Evolutionary conservation across 192 early-diverging fungal genomes (phyloP), one percentile per base, ranked within the genome.

Genomic region (Gryganskiella cystojenkinii): DNA sequence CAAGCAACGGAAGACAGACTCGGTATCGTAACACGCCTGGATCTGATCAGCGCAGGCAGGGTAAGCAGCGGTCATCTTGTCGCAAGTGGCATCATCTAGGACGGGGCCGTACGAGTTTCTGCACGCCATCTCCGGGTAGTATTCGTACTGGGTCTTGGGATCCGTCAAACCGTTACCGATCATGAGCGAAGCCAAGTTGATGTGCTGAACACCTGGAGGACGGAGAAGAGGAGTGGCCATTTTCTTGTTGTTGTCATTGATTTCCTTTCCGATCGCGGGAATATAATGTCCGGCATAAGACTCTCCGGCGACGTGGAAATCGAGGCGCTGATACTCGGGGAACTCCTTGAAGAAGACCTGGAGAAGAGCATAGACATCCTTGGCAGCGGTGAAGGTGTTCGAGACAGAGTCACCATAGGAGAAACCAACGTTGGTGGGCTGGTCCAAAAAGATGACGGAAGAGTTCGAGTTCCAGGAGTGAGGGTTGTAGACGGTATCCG

Each of bases 91-190:
- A 78, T 95, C 83, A 40, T 85, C 83, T 20, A 96, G 82, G 34
- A 98, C 86, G 33, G 96, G 93, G 31, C 87, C 84, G 81, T 96
- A 90, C 49, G 87, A 85, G 40, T 84, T 87, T 59, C 92, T 83
- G 78, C 90, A 94, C 3, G 89, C 90, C 85, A 90, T 91, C 49
- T 87, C 88, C 8, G 91, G 85, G 80, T 96, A 99, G 70, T 93
- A 89, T 80, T 92, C 88, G 83, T 92, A 96, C 85, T 99, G 98
- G 19, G 90, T 83, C 52, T 92, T 82, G 34, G 95, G 94, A 55
- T 99, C 95, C 1, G 92, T 93, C 64, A 95, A 79, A 13, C 98
- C 96, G 80, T 99, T 98, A 25, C 98, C 96, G 61, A 99, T 94
- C 31, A 92, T 83, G 54, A 96, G 81, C 8, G 90, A 89, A 24